Evolutionary conservation across 2,329 filamentous ascomycete genomes (phyloP).

Genomic region (Fusarium penzigii): DNA sequence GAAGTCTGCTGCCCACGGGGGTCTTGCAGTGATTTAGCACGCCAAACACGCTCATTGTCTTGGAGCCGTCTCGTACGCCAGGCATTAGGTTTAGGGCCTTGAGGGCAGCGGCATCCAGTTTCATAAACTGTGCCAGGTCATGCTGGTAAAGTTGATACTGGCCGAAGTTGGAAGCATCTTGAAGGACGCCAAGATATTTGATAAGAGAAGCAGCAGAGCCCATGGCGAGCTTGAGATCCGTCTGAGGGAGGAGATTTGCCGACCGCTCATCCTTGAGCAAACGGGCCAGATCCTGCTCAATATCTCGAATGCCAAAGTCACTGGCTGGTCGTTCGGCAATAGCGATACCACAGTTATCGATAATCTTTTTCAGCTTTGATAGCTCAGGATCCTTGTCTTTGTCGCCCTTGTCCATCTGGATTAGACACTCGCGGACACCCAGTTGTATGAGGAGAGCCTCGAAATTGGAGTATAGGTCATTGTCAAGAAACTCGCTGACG

Average conservation of each 20-base stretch:
- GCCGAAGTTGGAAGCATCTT: constrained; percentile 92
- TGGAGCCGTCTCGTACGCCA: constrained; percentile 88
- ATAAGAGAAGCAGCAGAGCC: constrained; percentile 90
- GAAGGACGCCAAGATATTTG: constrained; percentile 88
- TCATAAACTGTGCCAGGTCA: constrained; percentile 97
- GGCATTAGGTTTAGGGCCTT: constrained; percentile 98
- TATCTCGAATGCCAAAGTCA: constrained; percentile 88
- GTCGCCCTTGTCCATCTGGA: constrained; percentile 75
- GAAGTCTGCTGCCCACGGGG: constrained; percentile 81
- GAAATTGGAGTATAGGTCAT: constrained; percentile 97
- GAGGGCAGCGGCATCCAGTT: constrained; percentile 89
- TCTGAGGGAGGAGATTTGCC: constrained; percentile 77
- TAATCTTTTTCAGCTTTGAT: constrained; percentile 82
- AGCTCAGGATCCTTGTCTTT: constrained; percentile 90
- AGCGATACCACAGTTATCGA: constrained; percentile 88
- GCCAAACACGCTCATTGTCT: constrained; percentile 95
- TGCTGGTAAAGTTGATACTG: constrained; percentile 98
- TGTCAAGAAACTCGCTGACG: constrained; percentile 98
- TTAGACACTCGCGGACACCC: constrained; percentile 87
- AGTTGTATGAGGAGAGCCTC: constrained; percentile 95
- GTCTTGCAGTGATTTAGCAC: constrained; percentile 98
- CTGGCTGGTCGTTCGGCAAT: constrained; percentile 74
- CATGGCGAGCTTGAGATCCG: constrained; percentile 94
- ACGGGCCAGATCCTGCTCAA: constrained; percentile 90
- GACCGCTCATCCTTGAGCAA: constrained; percentile 85